A percentile compares a stretch with the other conserved stretches of the same genome.
phyloP scores from a whole-genome alignment of 768 basidiomycete genomes.

The Pulveroboletus sp. region DNA sequence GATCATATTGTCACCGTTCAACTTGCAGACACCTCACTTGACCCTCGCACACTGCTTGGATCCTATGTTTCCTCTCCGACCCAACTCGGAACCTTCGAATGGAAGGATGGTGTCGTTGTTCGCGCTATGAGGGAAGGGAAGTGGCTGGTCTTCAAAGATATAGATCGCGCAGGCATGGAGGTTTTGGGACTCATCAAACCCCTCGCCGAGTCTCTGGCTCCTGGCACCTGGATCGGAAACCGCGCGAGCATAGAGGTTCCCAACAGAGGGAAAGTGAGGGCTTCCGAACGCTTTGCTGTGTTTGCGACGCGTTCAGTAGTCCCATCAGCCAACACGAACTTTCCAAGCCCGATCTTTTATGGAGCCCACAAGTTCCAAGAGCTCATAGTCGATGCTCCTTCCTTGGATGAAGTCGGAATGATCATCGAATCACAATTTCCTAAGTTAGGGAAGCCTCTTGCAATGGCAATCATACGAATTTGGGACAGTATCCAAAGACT shows the following conservation, averaged over 20 bases:
- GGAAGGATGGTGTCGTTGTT: slow-evolving; percentile 92
- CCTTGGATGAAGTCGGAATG: slow-evolving; percentile 57
- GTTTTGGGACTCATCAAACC: slow-evolving; percentile 85
- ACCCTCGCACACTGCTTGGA: slow-evolving; percentile 88
- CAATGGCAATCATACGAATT: slow-evolving; percentile 53
- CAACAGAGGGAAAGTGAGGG: slow-evolving; percentile 67
- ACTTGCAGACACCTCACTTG: slow-evolving; percentile 92
- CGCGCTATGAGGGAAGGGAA: slow-evolving; percentile 85
- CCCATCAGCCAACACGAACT: slow-evolving; percentile 43
- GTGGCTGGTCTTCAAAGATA: slow-evolving; percentile 91
- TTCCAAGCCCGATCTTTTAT: slow-evolving; percentile 67
- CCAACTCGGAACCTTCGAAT: slow-evolving; percentile 86
- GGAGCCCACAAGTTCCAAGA: slow-evolving; percentile 84
- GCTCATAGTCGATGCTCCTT: slow-evolving; percentile 58
- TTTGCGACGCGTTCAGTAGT: slow-evolving; percentile 82
- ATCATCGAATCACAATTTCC: slow-evolving; percentile 72
- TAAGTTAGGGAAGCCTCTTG: slow-evolving; percentile 47
- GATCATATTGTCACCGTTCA: slow-evolving; percentile 83
- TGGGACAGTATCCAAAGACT: slow-evolving; percentile 63
- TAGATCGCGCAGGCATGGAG: slow-evolving; percentile 87
- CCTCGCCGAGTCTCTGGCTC: slow-evolving; percentile 67
- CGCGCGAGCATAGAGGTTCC: slow-evolving; percentile 69
- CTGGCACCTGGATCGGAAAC: slow-evolving; percentile 72
- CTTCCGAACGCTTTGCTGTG: slow-evolving; percentile 74
- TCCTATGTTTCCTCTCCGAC: slow-evolving; percentile 87